Evolutionary conservation across 2,329 filamentous ascomycete genomes (phyloP).

Genomic region (Xylaria sp.): DNA sequence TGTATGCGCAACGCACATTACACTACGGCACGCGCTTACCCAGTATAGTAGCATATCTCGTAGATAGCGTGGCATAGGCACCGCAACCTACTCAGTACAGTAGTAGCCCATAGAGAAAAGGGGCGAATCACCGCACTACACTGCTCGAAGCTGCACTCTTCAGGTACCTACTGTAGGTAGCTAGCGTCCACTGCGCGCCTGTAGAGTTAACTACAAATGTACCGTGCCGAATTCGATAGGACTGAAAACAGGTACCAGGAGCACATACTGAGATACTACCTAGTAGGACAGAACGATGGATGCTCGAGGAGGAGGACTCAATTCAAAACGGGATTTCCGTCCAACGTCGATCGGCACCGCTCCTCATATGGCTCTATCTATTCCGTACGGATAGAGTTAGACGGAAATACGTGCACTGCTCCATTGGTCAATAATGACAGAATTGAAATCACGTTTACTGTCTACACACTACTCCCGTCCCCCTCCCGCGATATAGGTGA

Average conservation of each 20-base stretch:
- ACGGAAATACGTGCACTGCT: not conserved
- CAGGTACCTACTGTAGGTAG: not conserved
- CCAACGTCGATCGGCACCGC: slow-evolving; percentile 23
- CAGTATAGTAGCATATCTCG: not conserved
- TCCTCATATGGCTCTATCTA: not conserved
- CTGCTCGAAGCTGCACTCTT: not conserved
- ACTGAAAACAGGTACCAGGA: not conserved
- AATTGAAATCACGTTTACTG: slow-evolving; percentile 22
- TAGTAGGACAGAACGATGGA: not conserved
- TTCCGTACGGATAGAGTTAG: not conserved
- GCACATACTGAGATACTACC: not conserved
- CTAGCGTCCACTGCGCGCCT: not conserved
- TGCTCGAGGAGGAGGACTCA: slow-evolving; percentile 11
- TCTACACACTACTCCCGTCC: too few relatives aligned
- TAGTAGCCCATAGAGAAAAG: slow-evolving; percentile 19
- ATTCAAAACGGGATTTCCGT: slow-evolving; percentile 23
- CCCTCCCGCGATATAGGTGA: not conserved
- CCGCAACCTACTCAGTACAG: not conserved
- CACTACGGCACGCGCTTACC: not conserved
- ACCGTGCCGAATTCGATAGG: not conserved
- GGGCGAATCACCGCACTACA: not conserved
- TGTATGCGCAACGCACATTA: not conserved
- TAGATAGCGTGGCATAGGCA: not conserved
- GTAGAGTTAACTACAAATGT: not conserved
- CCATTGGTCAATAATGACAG: slow-evolving; percentile 16